Evolutionary conservation across 202 grass and related monocot species (phyloP).

Genomic region (Panicum virgatum): DNA sequence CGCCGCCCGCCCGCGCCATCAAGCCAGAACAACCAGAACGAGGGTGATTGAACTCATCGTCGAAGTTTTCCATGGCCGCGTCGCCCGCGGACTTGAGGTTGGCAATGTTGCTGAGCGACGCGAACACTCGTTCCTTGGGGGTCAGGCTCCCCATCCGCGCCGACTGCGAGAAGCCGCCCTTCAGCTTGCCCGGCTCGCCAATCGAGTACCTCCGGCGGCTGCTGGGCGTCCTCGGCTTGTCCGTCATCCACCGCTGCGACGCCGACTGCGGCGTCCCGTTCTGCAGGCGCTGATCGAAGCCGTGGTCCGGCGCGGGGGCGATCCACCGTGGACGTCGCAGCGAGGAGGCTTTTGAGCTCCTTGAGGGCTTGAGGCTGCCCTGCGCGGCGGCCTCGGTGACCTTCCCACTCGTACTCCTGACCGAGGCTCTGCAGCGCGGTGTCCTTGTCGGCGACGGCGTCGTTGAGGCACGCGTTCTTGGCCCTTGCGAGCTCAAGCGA

Average conservation of each 20-base stretch:
- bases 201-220: too few species aligned
- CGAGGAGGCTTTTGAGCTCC: slow-evolving; percentile 85
- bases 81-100: slow-evolving; percentile 59
- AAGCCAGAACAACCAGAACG: too few species aligned
- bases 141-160: slow-evolving; percentile 50
- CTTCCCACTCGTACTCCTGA: slow-evolving; percentile 82
- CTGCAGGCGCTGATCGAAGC: slow-evolving; percentile 6
- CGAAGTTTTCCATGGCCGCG: slow-evolving; percentile 48
- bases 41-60: slow-evolving; percentile 64
- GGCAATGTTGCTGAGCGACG: slow-evolving; percentile 70
- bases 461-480: slow-evolving; percentile 64
- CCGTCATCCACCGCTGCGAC: slow-evolving; percentile 38
- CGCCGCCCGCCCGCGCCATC: too few species aligned
- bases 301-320: slow-evolving; percentile 13
- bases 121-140: slow-evolving; percentile 59
- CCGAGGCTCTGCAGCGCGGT: slow-evolving; percentile 55
- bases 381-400: slow-evolving; percentile 78
- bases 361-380: slow-evolving; percentile 76
- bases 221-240: slow-evolving; percentile 37
- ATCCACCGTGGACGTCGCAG: slow-evolving; percentile 23
- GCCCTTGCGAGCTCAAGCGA: slow-evolving; percentile 50
- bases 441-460: slow-evolving; percentile 58
- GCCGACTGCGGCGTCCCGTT: slow-evolving; percentile 19
- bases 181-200: slow-evolving; percentile 59
- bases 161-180: slow-evolving; percentile 51